A percentile compares a stretch with the other conserved stretches of the same genome.
These are phyloP conservation scores for Saccharomyces hybrid DNA, from an alignment of 1,139 yeast genomes.

Conservation along the genomic window DNA sequence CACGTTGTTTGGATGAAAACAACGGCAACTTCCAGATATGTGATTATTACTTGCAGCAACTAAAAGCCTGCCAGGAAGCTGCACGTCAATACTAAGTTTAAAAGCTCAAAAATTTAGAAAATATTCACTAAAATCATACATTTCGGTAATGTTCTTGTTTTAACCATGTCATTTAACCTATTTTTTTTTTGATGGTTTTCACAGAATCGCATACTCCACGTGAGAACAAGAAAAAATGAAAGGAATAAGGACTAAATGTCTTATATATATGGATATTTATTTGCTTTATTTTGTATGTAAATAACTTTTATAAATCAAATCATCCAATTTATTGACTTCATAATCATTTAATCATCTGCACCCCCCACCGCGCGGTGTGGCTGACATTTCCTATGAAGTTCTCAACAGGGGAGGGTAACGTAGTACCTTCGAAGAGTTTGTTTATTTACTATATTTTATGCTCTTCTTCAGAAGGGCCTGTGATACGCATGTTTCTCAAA, in stretches of 20 bases:
- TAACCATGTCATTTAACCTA: not conserved
- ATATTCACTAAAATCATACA: not conserved
- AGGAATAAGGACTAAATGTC: not conserved
- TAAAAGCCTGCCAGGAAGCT: constrained; percentile 96
- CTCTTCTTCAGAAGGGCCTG: not conserved
- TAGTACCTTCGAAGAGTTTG: not conserved
- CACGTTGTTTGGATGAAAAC: constrained; percentile 90
- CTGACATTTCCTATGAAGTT: not conserved
- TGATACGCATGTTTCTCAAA: not conserved
- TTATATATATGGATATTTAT: not conserved
- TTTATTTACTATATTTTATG: not conserved
- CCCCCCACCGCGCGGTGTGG: not conserved
- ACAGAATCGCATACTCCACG: not conserved
- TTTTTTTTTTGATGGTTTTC: not conserved
- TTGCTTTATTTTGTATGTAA: not conserved
- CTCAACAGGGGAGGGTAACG: not conserved
- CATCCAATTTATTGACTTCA: not conserved
- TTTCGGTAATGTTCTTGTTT: not conserved
- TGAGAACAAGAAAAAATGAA: not conserved
- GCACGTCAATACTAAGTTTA: constrained; percentile 58
- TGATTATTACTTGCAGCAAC: constrained; percentile 92
- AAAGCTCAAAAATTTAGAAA: not conserved
- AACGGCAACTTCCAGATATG: constrained; percentile 94
- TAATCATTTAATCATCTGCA: not conserved
- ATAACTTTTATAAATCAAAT: not conserved